phyloP scores from a whole-genome alignment of 306 rosid genomes.

The Vachellia collinsii region DNA sequence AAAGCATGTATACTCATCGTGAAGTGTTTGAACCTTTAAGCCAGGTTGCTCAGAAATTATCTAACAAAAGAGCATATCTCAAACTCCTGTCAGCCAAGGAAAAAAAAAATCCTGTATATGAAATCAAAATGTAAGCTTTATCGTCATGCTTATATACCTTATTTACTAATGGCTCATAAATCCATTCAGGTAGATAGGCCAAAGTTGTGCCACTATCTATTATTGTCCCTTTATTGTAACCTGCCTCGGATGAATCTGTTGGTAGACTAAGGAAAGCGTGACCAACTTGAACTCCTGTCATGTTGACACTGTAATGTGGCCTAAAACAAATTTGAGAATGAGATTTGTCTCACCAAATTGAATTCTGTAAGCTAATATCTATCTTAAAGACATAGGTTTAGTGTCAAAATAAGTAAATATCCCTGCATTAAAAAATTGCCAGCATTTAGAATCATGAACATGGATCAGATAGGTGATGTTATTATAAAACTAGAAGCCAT shows the following conservation, averaged over 20 bases:
- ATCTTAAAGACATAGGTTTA: neutral
- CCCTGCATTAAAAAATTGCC: slow-evolving; percentile 1
- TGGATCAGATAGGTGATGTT: slow-evolving; percentile 21
- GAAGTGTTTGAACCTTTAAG: slow-evolving; percentile 78
- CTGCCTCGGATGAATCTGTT: slow-evolving; percentile 61
- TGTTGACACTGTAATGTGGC: slow-evolving; percentile 91
- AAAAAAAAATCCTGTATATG: neutral
- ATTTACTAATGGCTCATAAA: slow-evolving; percentile 74
- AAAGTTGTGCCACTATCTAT: slow-evolving; percentile 98
- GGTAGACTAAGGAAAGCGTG: slow-evolving; percentile 59
- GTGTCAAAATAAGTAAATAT: slow-evolving; percentile 28
- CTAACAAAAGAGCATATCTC: slow-evolving; percentile 50
- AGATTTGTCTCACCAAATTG: slow-evolving; percentile 28
- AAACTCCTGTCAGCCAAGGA: slow-evolving; percentile 13
- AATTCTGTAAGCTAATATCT: slow-evolving; percentile 32
- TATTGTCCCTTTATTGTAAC: slow-evolving; percentile 82
- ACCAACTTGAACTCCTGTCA: slow-evolving; percentile 94
- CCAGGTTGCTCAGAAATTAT: slow-evolving; percentile 73
- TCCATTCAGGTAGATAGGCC: slow-evolving; percentile 93
- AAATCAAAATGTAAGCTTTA: slow-evolving; percentile 30
- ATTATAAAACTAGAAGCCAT: neutral
- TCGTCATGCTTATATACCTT: slow-evolving; percentile 52
- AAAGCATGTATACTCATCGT: slow-evolving; percentile 89
- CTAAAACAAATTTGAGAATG: slow-evolving; percentile 48
- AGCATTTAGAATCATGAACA: slow-evolving; percentile 22